Evolutionary conservation across 1,139 yeast species (phyloP), one percentile per base, ranked within the genome.

Genomic region (Candida anutae): DNA sequence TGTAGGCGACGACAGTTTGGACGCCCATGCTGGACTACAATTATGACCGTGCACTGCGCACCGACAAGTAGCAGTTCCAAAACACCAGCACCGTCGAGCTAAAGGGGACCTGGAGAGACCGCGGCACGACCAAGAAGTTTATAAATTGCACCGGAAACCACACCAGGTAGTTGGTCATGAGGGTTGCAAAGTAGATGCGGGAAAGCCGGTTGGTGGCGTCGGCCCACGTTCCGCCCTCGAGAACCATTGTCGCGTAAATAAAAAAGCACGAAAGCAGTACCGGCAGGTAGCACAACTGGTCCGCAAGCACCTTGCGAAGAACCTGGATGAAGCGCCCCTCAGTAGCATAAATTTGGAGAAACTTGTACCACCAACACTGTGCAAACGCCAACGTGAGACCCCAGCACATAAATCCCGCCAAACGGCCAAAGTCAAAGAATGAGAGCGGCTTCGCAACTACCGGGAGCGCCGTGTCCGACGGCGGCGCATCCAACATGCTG

Each of bases 111-210:
- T 90, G 97, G 40, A 77, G 70, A 36, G 71, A 69, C 31, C 77
- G 62, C 0, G 97, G 96, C 48, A 90, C 73, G 6, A 84, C 48
- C 36, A 85, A 62, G 45, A 90, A 90, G 53, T 90, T 90, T 41
- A 88, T 62, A 43, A 90, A 83, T 51, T 90, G 97, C 5, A 90
- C 94, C 2, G 88, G 75, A 28, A 95, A 94, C 98, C 98, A 90
- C n/a, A 90, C 77, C 32, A 82, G 65, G 50, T 79, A 83, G 50
- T 87, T 88, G 32, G 79, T 74, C 23, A 80, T 74, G 33, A 88
- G 56, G 0, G 97, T 90, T 23, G 78, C 75, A 20, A 88, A 53
- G 49, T 85, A 88, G 4, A 80, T 62, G 34, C 68, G 71, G 36
- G 69, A 61, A 30, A 87, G 62, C 54, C 84, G 87, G 5, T 53